Evolutionary conservation across 164 flowering plant genomes (phyloP), one percentile per base, ranked within the genome.

Genomic region (Vitis rotundifolia): DNA sequence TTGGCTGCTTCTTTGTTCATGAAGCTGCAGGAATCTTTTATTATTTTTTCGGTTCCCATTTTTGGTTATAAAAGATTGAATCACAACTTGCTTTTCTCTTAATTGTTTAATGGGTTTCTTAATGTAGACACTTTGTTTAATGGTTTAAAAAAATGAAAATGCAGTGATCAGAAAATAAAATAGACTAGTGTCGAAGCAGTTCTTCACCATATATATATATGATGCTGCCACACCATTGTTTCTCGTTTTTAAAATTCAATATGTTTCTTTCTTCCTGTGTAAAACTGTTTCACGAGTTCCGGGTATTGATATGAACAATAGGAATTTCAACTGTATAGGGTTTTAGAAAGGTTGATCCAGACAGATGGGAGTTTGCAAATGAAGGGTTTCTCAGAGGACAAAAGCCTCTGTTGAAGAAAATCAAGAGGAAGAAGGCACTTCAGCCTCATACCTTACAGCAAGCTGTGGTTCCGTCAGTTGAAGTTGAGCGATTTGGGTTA

Each of bases 351-450:
- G 83, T 93, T 44, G 92, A 93, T 83, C 84, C 93, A 55, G 97
- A 93, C 65, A 79, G 81, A 74, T 92, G 96, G 98, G 96, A 92
- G 69, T 92, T 93, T 83, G 97, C 98, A 3, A 87, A 86, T 81
- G 98, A 91, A 74, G 86, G 78, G 49, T 93, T 93, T 77, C 78
- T 90, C 1, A 86, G 82, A 82, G 98, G 95, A 26, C 85, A 88
- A 49, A 91, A 61, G 78, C 88, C 85, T 80, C 86, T 87, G 3
- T 73, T 93, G 53, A 89, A 80, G 79, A 84, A 66, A 65, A 88
- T 91, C 9, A 86, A 77, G 74, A 87, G 98, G 79, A 91, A 86
- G 76, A 90, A 80, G 68, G 54, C 82, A 51, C 49, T 73, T 55
- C 78, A 64, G 54, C 64, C 70, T 50, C 48, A 63, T 1, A 19